These are phyloP conservation scores for Ceratobasidium sp. DNA, from an alignment of 1,284 basidiomycete species.

Conservation along the genomic window DNA sequence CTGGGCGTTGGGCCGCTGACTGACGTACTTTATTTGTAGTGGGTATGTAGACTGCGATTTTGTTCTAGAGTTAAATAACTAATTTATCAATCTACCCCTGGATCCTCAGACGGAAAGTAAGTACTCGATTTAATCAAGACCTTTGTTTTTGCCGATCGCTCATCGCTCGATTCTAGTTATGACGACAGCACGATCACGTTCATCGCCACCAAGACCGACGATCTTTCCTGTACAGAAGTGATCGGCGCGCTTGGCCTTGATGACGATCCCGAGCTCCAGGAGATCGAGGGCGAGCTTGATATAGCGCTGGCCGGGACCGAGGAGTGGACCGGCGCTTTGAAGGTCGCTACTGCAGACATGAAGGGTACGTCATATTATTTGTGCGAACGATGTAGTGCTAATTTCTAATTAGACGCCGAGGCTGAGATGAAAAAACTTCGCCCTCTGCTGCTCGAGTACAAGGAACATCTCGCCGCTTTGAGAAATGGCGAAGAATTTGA, in stretches of 20 bases:
- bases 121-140: slow-evolving; percentile 49
- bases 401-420: slow-evolving; percentile 12
- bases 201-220: slow-evolving; percentile 75
- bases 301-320: slow-evolving; percentile 58
- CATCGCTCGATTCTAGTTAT: slow-evolving; percentile 59
- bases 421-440: slow-evolving; percentile 60
- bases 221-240: slow-evolving; percentile 61
- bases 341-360: neutral
- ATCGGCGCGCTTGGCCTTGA: slow-evolving; percentile 65
- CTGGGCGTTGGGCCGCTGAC: neutral
- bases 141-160: neutral
- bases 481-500: slow-evolving; percentile 63
- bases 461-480: slow-evolving; percentile 65
- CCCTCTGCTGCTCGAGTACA: slow-evolving; percentile 60
- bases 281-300: slow-evolving; percentile 64
- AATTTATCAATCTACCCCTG: neutral
- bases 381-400: neutral
- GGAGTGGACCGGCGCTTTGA: slow-evolving; percentile 55
- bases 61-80: neutral
- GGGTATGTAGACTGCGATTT: slow-evolving; percentile 53
- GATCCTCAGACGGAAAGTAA: slow-evolving; percentile 65
- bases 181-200: slow-evolving; percentile 71
- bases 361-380: slow-evolving; percentile 6
- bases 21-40: slow-evolving; percentile 50
- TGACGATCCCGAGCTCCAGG: slow-evolving; percentile 66